phyloP scores from a whole-genome alignment of 78 protist genomes.

The Dictyostelium intermedium region DNA sequence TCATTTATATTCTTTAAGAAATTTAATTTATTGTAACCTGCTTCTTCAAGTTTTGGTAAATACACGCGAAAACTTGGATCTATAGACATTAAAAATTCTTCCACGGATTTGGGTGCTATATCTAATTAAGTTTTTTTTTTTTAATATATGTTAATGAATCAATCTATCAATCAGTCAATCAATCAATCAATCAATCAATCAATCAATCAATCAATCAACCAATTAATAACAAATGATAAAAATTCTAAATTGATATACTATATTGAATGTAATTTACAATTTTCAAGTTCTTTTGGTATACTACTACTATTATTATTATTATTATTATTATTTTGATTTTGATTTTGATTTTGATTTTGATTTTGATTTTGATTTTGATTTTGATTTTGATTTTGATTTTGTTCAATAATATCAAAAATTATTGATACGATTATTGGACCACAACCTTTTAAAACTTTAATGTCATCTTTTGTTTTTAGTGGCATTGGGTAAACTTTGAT shows the following conservation, averaged over 20 bases:
- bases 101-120: background rate
- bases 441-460: background rate
- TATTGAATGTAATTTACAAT: background rate
- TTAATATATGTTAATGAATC: too few species aligned
- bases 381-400: background rate
- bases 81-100: background rate
- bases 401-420: background rate
- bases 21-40: background rate
- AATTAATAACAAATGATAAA: too few species aligned
- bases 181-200: too few species aligned
- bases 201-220: too few species aligned
- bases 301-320: background rate
- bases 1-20: background rate
- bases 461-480: background rate
- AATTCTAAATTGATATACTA: too few species aligned
- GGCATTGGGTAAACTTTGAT: background rate
- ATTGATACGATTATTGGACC: background rate
- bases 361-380: too few species aligned
- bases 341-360: too few species aligned
- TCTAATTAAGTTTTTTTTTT: too few species aligned
- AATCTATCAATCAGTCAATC: too few species aligned
- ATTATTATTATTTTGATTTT: too few species aligned
- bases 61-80: background rate
- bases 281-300: background rate
- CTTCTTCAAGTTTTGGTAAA: background rate